A percentile compares a stretch with the other conserved stretches of the same genome.
Evolutionary conservation across 805 yeast species (phyloP).

Genomic region (Monosporozyma siamensis): DNA sequence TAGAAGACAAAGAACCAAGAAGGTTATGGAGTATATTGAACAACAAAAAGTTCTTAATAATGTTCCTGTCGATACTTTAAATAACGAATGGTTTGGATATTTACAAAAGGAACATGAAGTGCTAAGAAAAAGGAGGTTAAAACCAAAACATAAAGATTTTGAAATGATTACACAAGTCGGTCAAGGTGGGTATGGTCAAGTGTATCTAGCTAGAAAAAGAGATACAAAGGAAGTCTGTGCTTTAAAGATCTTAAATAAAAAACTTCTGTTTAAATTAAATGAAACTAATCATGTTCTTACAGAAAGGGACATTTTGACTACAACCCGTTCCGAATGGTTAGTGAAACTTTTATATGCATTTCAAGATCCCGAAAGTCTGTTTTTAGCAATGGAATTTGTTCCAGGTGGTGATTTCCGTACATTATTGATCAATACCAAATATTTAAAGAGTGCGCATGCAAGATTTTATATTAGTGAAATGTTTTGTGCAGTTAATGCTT

Average conservation of each 20-base stretch:
- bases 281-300: conserved; percentile 94
- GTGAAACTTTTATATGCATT: conserved; percentile 90
- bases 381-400: conserved; percentile 98
- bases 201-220: conserved; percentile 86
- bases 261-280: conserved; percentile 74
- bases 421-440: conserved; percentile 83
- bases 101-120: conserved; percentile 75
- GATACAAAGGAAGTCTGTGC: conserved; percentile 96
- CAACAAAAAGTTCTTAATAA: conserved; percentile 24
- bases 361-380: conserved; percentile 84
- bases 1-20: conserved; percentile 71
- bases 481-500: conserved; percentile 89
- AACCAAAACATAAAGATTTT: conserved; percentile 91
- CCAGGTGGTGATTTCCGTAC: conserved; percentile 99
- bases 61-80: conserved; percentile 34
- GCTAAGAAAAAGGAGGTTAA: conserved; percentile 78
- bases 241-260: conserved; percentile 80
- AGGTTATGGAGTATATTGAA: conserved; percentile 51
- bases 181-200: conserved; percentile 99
- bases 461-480: conserved; percentile 91
- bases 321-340: conserved; percentile 91
- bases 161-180: conserved; percentile 97
- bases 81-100: conserved; percentile 64
- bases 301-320: conserved; percentile 94
- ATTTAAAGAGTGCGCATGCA: conserved; percentile 88